Conservation (phyloP, 2,329 filamentous ascomycete genomes). For the Chrysosporium keratinophilum region DNA sequence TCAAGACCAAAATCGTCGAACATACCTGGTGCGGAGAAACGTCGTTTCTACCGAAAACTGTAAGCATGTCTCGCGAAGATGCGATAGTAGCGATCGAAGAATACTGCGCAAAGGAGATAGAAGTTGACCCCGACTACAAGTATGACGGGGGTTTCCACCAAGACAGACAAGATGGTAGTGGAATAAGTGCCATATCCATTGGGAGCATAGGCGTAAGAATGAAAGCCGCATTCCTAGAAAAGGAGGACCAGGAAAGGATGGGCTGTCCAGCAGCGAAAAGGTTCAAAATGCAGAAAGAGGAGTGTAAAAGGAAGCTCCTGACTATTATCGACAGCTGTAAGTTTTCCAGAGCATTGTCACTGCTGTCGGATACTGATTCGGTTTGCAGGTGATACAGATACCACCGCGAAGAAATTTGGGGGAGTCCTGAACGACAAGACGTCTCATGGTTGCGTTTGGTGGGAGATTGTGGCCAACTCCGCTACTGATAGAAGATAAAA, state of each 20-base stretch:
- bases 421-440: conserved; percentile 6
- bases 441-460: conserved; percentile 1
- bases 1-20: conserved; percentile 8
- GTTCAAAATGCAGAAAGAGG: neutral
- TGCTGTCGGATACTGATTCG: neutral
- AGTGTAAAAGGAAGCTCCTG: conserved; percentile 4
- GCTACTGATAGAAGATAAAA: neutral
- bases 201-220: neutral
- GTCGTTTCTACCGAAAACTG: neutral
- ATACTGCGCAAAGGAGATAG: neutral
- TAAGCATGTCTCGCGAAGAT: neutral
- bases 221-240: neutral
- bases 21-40: neutral
- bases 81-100: conserved; percentile 1
- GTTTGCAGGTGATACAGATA: neutral
- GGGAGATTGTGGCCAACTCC: neutral
- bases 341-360: neutral
- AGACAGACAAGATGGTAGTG: neutral
- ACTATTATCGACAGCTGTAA: conserved; percentile 2
- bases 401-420: conserved; percentile 1
- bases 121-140: neutral
- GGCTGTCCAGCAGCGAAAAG: neutral
- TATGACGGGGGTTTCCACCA: neutral
- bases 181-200: neutral
- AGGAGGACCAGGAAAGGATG: neutral